Percentiles rank a stretch among this genome's conserved stretches.
phyloP scores from a whole-genome alignment of 192 early-diverging fungal genomes.

The Endogone sp. region DNA sequence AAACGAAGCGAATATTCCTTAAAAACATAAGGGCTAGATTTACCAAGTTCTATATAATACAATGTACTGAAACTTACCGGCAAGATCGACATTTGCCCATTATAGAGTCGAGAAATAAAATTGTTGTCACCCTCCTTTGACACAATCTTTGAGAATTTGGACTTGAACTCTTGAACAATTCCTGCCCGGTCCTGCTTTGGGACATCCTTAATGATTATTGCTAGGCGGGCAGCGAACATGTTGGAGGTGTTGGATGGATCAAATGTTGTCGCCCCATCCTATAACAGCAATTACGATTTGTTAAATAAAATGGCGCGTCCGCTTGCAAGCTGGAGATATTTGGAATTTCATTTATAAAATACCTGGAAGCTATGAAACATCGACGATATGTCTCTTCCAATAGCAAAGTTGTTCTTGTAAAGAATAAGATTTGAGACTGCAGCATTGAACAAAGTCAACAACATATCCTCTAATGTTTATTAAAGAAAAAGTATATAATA shows the following conservation, averaged over 20 bases:
- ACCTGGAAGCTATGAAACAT: slow-evolving; percentile 27
- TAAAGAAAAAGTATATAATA: background rate
- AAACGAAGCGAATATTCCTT: too few relatives aligned
- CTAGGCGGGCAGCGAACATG: background rate
- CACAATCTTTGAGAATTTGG: slow-evolving; percentile 10
- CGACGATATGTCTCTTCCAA: slow-evolving; percentile 17
- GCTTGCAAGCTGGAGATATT: background rate
- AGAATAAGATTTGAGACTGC: slow-evolving; percentile 12
- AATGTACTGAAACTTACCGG: slow-evolving; percentile 2
- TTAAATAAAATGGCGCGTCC: background rate
- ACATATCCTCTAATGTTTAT: background rate
- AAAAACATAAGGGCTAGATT: too few relatives aligned
- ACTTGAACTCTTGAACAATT: slow-evolving; percentile 14
- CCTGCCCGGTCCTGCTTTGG: slow-evolving; percentile 7
- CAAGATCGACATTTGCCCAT: slow-evolving; percentile 15
- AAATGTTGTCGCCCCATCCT: background rate
- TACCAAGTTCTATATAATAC: too few relatives aligned
- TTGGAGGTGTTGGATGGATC: background rate
- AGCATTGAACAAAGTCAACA: background rate
- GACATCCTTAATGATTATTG: slow-evolving; percentile 23
- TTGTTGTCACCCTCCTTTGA: slow-evolving; percentile 17
- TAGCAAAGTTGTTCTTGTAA: slow-evolving; percentile 20
- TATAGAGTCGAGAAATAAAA: slow-evolving; percentile 17
- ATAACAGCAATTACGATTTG: background rate
- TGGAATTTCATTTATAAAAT: background rate